Conservation (phyloP, 1,139 yeast species). For the Lodderomyces theae region DNA sequence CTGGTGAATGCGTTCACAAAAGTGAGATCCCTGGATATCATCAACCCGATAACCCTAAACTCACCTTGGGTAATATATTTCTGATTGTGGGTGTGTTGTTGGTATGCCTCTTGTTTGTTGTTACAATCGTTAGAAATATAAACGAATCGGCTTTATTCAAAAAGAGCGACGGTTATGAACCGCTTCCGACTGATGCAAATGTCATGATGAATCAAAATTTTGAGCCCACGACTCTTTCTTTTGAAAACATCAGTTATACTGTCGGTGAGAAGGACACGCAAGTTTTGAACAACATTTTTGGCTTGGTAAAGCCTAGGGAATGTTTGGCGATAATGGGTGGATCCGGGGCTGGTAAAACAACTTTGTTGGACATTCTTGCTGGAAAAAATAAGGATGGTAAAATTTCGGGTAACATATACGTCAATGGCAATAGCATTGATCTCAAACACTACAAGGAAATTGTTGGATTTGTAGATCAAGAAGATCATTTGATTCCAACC, state of each 20-base stretch:
- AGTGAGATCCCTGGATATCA: constrained; percentile 91
- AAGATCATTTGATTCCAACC: constrained; percentile 86
- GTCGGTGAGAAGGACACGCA: constrained; percentile 35
- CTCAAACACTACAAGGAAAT: constrained; percentile 55
- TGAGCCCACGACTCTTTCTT: constrained; percentile 75
- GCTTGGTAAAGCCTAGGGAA: constrained; percentile 80
- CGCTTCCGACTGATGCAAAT: constrained; percentile 36
- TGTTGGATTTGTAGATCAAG: constrained; percentile 97
- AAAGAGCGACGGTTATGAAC: constrained; percentile 20
- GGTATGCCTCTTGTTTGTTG: constrained; percentile 34
- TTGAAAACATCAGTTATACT: constrained; percentile 65
- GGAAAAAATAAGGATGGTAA: constrained; percentile 78
- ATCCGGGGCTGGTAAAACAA: constrained; percentile 97
- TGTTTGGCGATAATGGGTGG: constrained; percentile 97
- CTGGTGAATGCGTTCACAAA: constrained; percentile 90
- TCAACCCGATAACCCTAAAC: constrained; percentile 55
- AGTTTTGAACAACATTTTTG: constrained; percentile 65
- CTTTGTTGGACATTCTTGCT: constrained; percentile 85
- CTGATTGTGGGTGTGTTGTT: constrained; percentile 51
- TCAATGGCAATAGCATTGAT: constrained; percentile 61
- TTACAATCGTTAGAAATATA: constrained; percentile 50
- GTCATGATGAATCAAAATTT: constrained; percentile 49
- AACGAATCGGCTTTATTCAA: constrained; percentile 64
- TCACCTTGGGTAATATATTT: constrained; percentile 49
- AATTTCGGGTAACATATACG: constrained; percentile 60